Conservation (phyloP, 2,329 filamentous ascomycete species). For the Xylariaceae sp. region DNA sequence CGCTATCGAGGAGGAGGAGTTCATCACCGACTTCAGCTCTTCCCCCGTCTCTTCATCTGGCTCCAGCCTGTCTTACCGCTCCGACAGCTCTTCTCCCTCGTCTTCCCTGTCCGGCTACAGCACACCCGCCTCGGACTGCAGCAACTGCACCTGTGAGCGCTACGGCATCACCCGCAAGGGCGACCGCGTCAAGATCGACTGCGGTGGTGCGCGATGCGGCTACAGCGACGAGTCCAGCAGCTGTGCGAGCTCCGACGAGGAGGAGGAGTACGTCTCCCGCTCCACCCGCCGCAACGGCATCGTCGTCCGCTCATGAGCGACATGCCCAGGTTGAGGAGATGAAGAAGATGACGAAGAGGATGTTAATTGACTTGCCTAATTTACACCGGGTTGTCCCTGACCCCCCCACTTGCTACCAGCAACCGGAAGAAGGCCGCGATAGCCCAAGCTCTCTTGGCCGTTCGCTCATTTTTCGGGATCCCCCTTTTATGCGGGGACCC, state of each 20-base stretch:
- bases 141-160: slow-evolving; percentile 86
- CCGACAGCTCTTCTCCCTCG: slow-evolving; percentile 67
- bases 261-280: slow-evolving; percentile 54
- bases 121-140: slow-evolving; percentile 71
- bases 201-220: slow-evolving; percentile 82
- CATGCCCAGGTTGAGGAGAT: slow-evolving; percentile 20
- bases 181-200: slow-evolving; percentile 93
- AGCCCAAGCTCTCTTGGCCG: slow-evolving; percentile 15
- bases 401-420: slow-evolving; percentile 1
- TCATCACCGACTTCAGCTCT: slow-evolving; percentile 51
- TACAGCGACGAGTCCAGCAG: slow-evolving; percentile 67
- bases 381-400: slow-evolving; percentile 4
- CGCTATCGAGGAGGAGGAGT: slow-evolving; percentile 55
- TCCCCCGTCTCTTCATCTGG: slow-evolving; percentile 64
- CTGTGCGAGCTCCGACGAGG: slow-evolving; percentile 66
- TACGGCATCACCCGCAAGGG: slow-evolving; percentile 94
- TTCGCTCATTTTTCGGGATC: slow-evolving; percentile 20
- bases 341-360: slow-evolving; percentile 26
- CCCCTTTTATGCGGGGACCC: not conserved
- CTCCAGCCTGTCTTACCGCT: slow-evolving; percentile 68
- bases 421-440: slow-evolving; percentile 13
- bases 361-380: slow-evolving; percentile 3
- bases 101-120: slow-evolving; percentile 75
- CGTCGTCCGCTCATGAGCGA: slow-evolving; percentile 44
- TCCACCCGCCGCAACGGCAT: slow-evolving; percentile 62